Evolutionary conservation across 768 basidiomycete species (phyloP), one percentile per base, ranked within the genome.

Genomic region (Lepiota venenata): DNA sequence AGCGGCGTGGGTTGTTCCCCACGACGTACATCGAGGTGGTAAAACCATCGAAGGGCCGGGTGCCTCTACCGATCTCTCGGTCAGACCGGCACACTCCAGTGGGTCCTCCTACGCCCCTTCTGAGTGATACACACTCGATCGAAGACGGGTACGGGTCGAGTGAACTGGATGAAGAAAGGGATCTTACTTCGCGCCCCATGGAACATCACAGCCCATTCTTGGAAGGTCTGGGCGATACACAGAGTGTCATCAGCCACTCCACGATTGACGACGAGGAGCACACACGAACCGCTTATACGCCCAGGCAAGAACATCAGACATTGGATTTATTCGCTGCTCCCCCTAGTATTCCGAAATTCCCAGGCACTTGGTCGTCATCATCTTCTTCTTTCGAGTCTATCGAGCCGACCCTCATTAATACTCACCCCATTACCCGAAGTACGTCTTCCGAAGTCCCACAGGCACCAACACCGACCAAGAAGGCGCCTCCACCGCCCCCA

Each of bases 1-100:
- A 89, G 1, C 75, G 75, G 57, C 83, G 78, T 48, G 93, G 93
- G 12, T 66, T 96, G 39, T 95, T 97, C 76, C 93, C 93, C 0
- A 78, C 82, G 1, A 78, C 83, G 5, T 88, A 92, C 67, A 85
- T 84, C 8, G 88, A 57, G 45, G 63, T 60, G 41, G 64, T 63
- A 20, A 61, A 55, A 11, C 59, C 57, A 44, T 49, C 37, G 21
- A 54, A 52, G 22, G 50, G 48, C 37, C 47, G 54, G 10, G 38
- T 50, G 29, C 43, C 59, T 20, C 56, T 47, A 35, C 43, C 57
- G 45, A 55, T 52, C 42, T 49, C 58, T n/a, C 40, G 50, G 21
- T 32, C 49, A 21, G 36, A 47, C 41, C 39, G 56, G 47, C 49
- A 43, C 27, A 51, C 1, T 38, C 57, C 56, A 62, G 50, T 43